phyloP scores from a whole-genome alignment of 139 green algal species.

The Closterium sp. region DNA sequence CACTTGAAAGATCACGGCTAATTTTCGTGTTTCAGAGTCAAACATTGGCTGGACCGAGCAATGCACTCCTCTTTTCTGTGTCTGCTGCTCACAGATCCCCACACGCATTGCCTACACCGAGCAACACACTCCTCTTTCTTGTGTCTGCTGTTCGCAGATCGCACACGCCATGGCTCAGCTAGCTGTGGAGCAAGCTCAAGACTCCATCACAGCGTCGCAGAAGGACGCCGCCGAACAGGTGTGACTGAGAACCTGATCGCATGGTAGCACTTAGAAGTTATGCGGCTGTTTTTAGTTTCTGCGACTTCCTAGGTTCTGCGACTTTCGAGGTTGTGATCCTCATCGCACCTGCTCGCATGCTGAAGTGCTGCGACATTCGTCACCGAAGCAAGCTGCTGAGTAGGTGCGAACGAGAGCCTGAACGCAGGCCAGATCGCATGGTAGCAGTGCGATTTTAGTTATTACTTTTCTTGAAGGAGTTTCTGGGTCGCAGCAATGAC shows the following conservation, averaged over 20 bases:
- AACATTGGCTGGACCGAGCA: too few relatives aligned
- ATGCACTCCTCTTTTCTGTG: too few relatives aligned
- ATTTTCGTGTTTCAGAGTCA: background rate
- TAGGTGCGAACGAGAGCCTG: background rate
- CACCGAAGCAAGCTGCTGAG: background rate
- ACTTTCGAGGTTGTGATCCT: background rate
- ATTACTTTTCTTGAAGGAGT: too few relatives aligned
- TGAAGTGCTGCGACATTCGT: background rate
- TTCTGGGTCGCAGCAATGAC: background rate
- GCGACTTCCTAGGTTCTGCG: background rate
- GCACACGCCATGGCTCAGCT: background rate
- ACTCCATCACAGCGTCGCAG: background rate
- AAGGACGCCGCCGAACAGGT: background rate
- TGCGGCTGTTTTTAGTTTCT: too few relatives aligned
- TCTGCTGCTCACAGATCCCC: too few relatives aligned
- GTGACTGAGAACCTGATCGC: background rate
- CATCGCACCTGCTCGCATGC: too few relatives aligned
- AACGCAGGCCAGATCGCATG: too few relatives aligned
- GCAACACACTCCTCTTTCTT: too few relatives aligned
- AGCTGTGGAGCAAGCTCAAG: background rate
- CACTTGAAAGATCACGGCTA: background rate
- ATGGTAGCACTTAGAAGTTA: too few relatives aligned
- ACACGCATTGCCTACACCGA: too few relatives aligned
- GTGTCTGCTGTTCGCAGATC: background rate
- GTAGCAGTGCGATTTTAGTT: too few relatives aligned